A percentile compares a stretch with the other conserved stretches of the same genome.
phyloP scores from a whole-genome alignment of 257 asterid species.

The Scutellaria galericulata region DNA sequence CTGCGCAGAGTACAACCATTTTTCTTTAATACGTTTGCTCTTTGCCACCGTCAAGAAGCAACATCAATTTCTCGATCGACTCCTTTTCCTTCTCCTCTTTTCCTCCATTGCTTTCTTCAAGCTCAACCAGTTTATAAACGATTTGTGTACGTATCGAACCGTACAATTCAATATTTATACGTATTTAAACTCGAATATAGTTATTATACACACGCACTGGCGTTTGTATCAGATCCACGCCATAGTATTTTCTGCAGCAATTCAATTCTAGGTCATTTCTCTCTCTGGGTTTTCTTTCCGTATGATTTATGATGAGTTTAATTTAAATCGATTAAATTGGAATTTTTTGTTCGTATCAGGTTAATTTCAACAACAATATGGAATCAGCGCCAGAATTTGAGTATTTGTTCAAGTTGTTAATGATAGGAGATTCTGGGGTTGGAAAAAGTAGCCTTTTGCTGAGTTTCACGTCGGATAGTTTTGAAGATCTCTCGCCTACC shows the following conservation, averaged over 20 bases:
- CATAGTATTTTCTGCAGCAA: constrained; percentile 21
- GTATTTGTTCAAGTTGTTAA: constrained; percentile 59
- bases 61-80: constrained; percentile 14
- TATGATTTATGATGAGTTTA: constrained; percentile 20
- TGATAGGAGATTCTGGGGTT: constrained; percentile 96
- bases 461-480: constrained; percentile 82
- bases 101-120: constrained; percentile 34
- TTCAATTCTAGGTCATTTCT: constrained; percentile 33
- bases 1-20: constrained; percentile 25
- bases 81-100: constrained; percentile 6
- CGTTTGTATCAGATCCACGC: constrained; percentile 45
- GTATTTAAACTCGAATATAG: neutral
- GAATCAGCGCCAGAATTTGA: constrained; percentile 58
- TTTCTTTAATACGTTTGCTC: neutral
- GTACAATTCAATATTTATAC: constrained; percentile 13
- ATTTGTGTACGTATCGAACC: constrained; percentile 13
- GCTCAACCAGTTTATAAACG: constrained; percentile 28
- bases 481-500: constrained; percentile 92
- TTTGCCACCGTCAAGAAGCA: constrained; percentile 36
- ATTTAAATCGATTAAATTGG: neutral
- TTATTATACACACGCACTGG: neutral
- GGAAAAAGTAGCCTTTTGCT: constrained; percentile 91
- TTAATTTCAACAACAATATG: constrained; percentile 37
- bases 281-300: constrained; percentile 28
- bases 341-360: constrained; percentile 26